Evolutionary conservation across 805 yeast genomes (phyloP).

Genomic region (Saccharomyces kudriavzevii): DNA sequence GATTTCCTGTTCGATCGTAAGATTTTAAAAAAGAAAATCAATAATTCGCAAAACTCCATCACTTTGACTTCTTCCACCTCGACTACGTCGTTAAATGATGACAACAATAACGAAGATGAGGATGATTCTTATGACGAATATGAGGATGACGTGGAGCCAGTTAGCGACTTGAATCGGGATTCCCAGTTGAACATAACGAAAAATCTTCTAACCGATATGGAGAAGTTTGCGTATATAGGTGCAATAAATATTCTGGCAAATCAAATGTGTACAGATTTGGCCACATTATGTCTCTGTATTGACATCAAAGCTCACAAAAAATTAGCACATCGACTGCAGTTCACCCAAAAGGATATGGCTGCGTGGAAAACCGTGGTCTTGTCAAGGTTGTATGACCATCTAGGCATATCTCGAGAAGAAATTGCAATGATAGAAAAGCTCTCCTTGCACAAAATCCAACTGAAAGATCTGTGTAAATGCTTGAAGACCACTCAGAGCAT

Average conservation of each 20-base stretch:
- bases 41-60: conserved; percentile 8
- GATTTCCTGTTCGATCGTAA: conserved; percentile 44
- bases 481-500: conserved; percentile 45
- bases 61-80: conserved; percentile 2
- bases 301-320: conserved; percentile 39
- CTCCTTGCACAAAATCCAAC: conserved; percentile 74
- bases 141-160: conserved; percentile 30
- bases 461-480: conserved; percentile 59
- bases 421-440: conserved; percentile 78
- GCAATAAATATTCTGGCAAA: conserved; percentile 66
- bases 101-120: conserved; percentile 18
- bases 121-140: conserved; percentile 34
- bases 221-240: conserved; percentile 88
- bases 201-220: conserved; percentile 70
- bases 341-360: conserved; percentile 69
- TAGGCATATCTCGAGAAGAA: conserved; percentile 72
- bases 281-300: conserved; percentile 45
- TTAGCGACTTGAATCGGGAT: conserved; percentile 31
- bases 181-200: conserved; percentile 70
- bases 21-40: conserved; percentile 18
- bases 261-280: conserved; percentile 75
- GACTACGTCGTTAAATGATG: conserved; percentile 3
- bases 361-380: conserved; percentile 75
- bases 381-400: conserved; percentile 66
- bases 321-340: conserved; percentile 51